Base-by-base conservation (phyloP, 108 stramenopile species). In the Stephanodiscus triporus region DNA sequence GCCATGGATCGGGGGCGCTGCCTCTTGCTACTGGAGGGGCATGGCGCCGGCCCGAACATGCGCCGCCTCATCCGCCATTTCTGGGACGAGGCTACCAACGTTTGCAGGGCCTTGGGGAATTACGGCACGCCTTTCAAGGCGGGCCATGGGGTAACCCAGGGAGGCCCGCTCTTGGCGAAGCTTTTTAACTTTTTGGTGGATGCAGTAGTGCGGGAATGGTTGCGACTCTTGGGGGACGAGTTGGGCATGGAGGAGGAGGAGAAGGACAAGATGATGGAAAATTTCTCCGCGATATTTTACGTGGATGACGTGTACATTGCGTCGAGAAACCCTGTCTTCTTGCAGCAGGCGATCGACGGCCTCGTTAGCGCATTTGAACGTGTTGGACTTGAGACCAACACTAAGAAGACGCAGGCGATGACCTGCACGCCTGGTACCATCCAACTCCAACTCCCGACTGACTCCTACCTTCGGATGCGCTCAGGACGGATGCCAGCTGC, bases 161-260 rank as follows among this genome's bases (percentile, higher is more conserved):
- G 76, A 9, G 76, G 55, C 30, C 55, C 55, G 27, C 9, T 70
- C 11, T 70, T 57, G 9, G 68, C 76, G 10, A 62, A 24, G 53
- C 40, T 77, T 34, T 77, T 77, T 43, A 70, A 77, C 59, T 62
- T 77, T 32, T 16, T 77, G 68, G 76, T 70, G 27, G 76, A 77
- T 62, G 72, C 63, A 4, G 27, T 73, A 2, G 34, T 61, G 22
- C 42, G 26, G 16, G 20, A 55, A 16, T 75, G 74, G 74, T 29
- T 68, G 20, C 30, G 20, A 27, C 49, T n/a, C 38, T 51, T 53
- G 24, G 5, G 32, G 32, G 32, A 34, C 4, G 32, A 34, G 32
- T 4, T 34, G 32, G 32, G 2, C 5, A 34, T 34, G 32, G 32
- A 34, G 32, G 32, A 34, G 32, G 32, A 34, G 32, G 32, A 34